Percentiles rank a stretch among this genome's conserved stretches.
phyloP scores from a whole-genome alignment of 208 protist genomes.

The Trypanosoma boissoni region DNA sequence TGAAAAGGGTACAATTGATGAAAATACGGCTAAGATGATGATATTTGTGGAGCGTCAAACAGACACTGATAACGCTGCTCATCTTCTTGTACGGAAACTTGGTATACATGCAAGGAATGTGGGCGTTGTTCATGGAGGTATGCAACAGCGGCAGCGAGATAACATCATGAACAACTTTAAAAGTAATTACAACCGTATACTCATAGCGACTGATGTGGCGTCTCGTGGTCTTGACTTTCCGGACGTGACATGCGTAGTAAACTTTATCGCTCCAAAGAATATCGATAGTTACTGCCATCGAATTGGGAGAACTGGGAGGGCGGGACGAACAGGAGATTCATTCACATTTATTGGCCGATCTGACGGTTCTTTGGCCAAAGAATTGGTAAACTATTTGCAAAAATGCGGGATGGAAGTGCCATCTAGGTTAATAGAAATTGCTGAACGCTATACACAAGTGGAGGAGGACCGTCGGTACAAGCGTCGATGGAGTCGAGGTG shows the following conservation, averaged over 20 bases:
- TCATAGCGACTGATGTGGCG: conserved; percentile 95
- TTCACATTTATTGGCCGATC: conserved; percentile 80
- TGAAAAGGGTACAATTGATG: conserved; percentile 78
- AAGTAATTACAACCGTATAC: conserved; percentile 72
- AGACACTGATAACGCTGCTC: conserved; percentile 70
- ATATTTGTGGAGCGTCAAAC: conserved; percentile 92
- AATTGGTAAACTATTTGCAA: conserved; percentile 70
- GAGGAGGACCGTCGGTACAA: conserved; percentile 15
- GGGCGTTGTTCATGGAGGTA: conserved; percentile 94
- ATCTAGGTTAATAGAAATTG: conserved; percentile 40
- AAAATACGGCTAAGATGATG: conserved; percentile 84
- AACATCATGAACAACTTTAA: conserved; percentile 90
- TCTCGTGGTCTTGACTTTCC: conserved; percentile 94
- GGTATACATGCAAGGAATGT: conserved; percentile 71
- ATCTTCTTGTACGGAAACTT: conserved; percentile 57
- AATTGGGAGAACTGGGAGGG: conserved; percentile 93
- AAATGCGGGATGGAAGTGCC: conserved; percentile 64
- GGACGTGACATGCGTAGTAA: conserved; percentile 93
- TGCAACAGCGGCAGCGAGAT: conserved; percentile 90
- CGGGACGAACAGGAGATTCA: conserved; percentile 74
- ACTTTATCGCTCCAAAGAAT: conserved; percentile 90
- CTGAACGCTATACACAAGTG: conserved; percentile 26
- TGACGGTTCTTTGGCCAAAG: conserved; percentile 50
- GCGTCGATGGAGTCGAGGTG: conserved; percentile 9
- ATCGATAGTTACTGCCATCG: conserved; percentile 96